phyloP scores from a whole-genome alignment of 768 basidiomycete genomes.

The Omphalotus guepiniiformis region DNA sequence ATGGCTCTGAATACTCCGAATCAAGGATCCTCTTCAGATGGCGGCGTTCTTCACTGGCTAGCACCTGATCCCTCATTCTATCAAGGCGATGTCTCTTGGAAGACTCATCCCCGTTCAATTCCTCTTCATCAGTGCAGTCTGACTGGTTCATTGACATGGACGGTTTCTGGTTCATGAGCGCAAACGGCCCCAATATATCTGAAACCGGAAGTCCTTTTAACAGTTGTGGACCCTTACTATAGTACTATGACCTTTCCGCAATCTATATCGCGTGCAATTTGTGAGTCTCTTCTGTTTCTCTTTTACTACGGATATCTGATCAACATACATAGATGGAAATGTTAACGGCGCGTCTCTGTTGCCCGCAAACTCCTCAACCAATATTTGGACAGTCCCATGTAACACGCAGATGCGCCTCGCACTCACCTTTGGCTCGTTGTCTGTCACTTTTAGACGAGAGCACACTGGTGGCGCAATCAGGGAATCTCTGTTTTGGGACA shows the following conservation, averaged over 20 bases:
- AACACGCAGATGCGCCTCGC: conserved; percentile 1
- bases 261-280: conserved; percentile 26
- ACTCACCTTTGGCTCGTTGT: conserved; percentile 6
- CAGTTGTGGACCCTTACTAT: conserved; percentile 33
- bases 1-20: conserved; percentile 30
- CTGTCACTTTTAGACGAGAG: neutral
- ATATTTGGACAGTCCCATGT: conserved; percentile 7
- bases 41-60: conserved; percentile 35
- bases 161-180: conserved; percentile 21
- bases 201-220: conserved; percentile 17
- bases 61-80: conserved; percentile 28
- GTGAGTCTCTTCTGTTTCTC: conserved; percentile 18
- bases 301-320: neutral
- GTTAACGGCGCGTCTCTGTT: conserved; percentile 17
- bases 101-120: conserved; percentile 16
- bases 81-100: conserved; percentile 22
- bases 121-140: conserved; percentile 14
- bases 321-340: conserved; percentile 13
- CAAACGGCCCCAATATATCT: conserved; percentile 16
- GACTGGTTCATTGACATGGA: conserved; percentile 32
- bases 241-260: conserved; percentile 31
- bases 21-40: conserved; percentile 17
- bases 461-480: neutral
- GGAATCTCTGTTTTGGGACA: neutral
- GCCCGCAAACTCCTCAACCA: conserved; percentile 12